A percentile compares a stretch with the other conserved stretches of the same genome.
phyloP scores from a whole-genome alignment of 306 rosid species.

The Styphnolobium japonicum region DNA sequence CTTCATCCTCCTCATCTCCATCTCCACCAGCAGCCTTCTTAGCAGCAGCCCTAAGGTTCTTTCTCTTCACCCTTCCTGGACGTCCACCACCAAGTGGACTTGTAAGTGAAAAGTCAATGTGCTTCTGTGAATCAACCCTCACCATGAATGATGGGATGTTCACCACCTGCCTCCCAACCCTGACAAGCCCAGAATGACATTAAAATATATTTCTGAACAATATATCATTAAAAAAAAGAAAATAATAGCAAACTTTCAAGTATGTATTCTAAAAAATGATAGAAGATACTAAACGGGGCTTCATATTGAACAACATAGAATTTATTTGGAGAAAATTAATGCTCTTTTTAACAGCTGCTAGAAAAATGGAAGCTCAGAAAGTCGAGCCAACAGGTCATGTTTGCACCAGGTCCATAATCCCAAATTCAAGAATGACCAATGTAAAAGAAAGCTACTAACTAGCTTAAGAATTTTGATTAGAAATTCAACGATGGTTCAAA shows the following conservation, averaged over 20 bases:
- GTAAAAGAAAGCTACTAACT: not conserved
- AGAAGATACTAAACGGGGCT: not conserved
- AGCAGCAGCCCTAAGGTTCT: slow-evolving; percentile 55
- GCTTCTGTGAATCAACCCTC: slow-evolving; percentile 70
- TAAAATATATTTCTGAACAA: not conserved
- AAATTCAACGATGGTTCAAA: not conserved
- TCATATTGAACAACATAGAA: not conserved
- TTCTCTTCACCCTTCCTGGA: slow-evolving; percentile 69
- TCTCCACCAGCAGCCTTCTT: slow-evolving; percentile 82
- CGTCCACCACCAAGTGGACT: slow-evolving; percentile 76
- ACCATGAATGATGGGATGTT: slow-evolving; percentile 74
- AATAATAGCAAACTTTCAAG: not conserved
- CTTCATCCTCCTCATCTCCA: slow-evolving; percentile 71
- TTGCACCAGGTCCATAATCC: not conserved
- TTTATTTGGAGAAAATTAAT: not conserved
- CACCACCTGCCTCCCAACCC: slow-evolving; percentile 81
- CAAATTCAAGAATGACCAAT: not conserved
- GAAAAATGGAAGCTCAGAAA: not conserved
- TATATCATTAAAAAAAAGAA: not conserved
- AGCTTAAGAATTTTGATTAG: not conserved
- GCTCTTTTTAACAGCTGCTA: not conserved
- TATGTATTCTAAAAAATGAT: not conserved
- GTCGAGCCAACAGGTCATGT: too few relatives aligned
- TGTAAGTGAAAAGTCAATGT: slow-evolving; percentile 67
- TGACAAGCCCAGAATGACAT: slow-evolving; percentile 9